phyloP scores from a whole-genome alignment of 805 yeast species.

The Kodamaea sagamina region DNA sequence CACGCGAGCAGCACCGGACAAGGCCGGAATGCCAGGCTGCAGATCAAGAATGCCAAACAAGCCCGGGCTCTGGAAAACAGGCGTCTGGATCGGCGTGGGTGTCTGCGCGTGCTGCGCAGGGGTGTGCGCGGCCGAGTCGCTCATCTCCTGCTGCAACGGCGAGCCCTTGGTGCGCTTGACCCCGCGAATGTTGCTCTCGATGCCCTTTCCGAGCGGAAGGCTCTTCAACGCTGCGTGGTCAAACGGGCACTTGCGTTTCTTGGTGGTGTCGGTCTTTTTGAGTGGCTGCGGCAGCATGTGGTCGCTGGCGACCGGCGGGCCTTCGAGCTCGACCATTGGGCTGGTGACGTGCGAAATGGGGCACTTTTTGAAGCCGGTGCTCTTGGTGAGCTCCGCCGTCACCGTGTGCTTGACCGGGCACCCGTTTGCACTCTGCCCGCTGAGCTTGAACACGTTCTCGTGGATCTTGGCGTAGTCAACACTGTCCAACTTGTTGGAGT shows the following conservation, averaged over 20 bases:
- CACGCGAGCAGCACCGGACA: neutral
- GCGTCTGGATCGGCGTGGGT: slow-evolving; percentile 3
- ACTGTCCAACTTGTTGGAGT: slow-evolving; percentile 28
- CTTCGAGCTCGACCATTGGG: slow-evolving; percentile 18
- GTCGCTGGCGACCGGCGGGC: slow-evolving; percentile 9
- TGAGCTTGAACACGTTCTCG: slow-evolving; percentile 32
- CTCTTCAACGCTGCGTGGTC: slow-evolving; percentile 23
- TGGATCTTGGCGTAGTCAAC: slow-evolving; percentile 36
- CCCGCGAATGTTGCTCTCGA: slow-evolving; percentile 25
- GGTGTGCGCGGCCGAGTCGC: slow-evolving; percentile 2
- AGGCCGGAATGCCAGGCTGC: neutral
- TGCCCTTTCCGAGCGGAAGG: slow-evolving; percentile 13
- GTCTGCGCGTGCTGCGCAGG: neutral
- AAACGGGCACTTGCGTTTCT: slow-evolving; percentile 35
- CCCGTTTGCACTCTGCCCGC: slow-evolving; percentile 4
- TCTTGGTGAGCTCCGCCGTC: neutral
- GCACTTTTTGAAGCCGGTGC: slow-evolving; percentile 18
- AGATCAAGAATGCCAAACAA: neutral
- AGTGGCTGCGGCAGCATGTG: neutral
- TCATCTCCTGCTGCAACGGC: neutral
- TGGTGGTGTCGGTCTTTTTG: slow-evolving; percentile 8
- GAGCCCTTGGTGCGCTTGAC: slow-evolving; percentile 9
- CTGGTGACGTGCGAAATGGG: slow-evolving; percentile 29
- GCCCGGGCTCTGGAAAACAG: neutral
- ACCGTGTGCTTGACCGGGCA: slow-evolving; percentile 4